A percentile compares a stretch with the other conserved stretches of the same genome.
These are phyloP conservation scores for Entelexis sorbosivorans DNA, from an alignment of 1,139 yeast species.

Conservation along the genomic window DNA sequence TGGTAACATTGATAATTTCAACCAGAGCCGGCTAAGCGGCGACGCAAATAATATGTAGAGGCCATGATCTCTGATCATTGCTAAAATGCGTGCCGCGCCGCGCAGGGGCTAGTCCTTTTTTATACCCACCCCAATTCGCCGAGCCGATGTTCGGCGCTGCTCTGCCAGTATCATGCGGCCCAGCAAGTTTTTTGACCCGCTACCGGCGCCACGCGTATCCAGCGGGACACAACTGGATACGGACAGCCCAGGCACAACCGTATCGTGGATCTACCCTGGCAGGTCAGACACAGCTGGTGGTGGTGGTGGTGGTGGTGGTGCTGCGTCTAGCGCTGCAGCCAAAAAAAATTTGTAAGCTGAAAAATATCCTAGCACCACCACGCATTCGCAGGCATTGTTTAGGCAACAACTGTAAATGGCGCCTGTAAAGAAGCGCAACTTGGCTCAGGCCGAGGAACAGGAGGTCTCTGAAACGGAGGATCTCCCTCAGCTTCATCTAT, in stretches of 20 bases:
- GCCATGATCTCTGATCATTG: too few relatives aligned
- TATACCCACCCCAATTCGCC: background rate
- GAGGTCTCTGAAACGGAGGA: slow-evolving; percentile 14
- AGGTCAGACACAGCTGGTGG: too few relatives aligned
- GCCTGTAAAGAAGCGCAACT: slow-evolving; percentile 10
- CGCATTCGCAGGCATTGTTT: background rate
- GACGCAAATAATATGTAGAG: too few relatives aligned
- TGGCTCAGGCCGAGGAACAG: slow-evolving; percentile 6
- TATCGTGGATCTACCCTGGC: too few relatives aligned
- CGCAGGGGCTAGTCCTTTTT: background rate
- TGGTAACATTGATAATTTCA: too few relatives aligned
- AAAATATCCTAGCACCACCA: slow-evolving; percentile 3
- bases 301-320: too few relatives aligned
- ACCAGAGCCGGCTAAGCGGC: too few relatives aligned
- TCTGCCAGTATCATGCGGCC: background rate
- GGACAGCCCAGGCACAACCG: background rate
- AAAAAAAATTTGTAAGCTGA: slow-evolving; percentile 20
- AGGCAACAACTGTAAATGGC: slow-evolving; percentile 7
- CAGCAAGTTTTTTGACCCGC: background rate
- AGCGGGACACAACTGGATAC: background rate
- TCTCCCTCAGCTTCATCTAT: slow-evolving; percentile 14
- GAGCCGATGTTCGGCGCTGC: background rate
- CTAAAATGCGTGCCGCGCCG: background rate
- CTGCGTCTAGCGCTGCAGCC: background rate
- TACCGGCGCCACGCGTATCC: background rate